Percentiles rank a stretch among this genome's conserved stretches.
phyloP scores from a whole-genome alignment of 2,329 filamentous ascomycete genomes.

The Microthyrium microscopicum region DNA sequence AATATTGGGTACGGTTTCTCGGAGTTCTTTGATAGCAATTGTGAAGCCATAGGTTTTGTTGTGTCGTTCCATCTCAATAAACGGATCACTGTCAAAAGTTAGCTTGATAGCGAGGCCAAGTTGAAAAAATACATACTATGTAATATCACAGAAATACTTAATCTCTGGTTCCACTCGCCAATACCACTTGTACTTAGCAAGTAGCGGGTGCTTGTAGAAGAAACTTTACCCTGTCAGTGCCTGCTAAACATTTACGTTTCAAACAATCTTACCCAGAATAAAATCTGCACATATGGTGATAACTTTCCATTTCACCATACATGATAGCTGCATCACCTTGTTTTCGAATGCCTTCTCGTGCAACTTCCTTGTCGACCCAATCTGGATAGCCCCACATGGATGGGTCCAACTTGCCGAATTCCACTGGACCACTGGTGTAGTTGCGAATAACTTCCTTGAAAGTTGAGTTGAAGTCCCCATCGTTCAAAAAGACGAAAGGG shows the following conservation, averaged over 20 bases:
- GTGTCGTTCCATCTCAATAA: conserved; percentile 78
- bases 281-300: conserved; percentile 98
- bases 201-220: conserved; percentile 92
- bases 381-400: conserved; percentile 95
- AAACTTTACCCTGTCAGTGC: conserved; percentile 36
- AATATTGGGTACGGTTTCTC: conserved; percentile 95
- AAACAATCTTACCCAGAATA: conserved; percentile 65
- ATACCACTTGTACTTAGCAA: conserved; percentile 98
- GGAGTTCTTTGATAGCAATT: conserved; percentile 94
- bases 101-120: not conserved
- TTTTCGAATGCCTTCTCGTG: conserved; percentile 88
- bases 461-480: conserved; percentile 86
- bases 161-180: conserved; percentile 98
- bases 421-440: conserved; percentile 72
- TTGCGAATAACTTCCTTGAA: conserved; percentile 82
- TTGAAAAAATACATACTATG: conserved; percentile 49
- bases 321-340: conserved; percentile 96
- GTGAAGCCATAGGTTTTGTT: conserved; percentile 99
- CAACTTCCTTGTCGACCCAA: conserved; percentile 87
- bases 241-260: not conserved
- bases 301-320: conserved; percentile 97
- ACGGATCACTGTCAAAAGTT: conserved; percentile 55
- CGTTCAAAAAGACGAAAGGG: conserved; percentile 95
- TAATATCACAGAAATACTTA: conserved; percentile 99
- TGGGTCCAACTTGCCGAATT: conserved; percentile 84